Percentiles rank a stretch among this genome's conserved stretches.
phyloP scores from a whole-genome alignment of 495 filamentous ascomycete genomes.

The Letharia columbiana region DNA sequence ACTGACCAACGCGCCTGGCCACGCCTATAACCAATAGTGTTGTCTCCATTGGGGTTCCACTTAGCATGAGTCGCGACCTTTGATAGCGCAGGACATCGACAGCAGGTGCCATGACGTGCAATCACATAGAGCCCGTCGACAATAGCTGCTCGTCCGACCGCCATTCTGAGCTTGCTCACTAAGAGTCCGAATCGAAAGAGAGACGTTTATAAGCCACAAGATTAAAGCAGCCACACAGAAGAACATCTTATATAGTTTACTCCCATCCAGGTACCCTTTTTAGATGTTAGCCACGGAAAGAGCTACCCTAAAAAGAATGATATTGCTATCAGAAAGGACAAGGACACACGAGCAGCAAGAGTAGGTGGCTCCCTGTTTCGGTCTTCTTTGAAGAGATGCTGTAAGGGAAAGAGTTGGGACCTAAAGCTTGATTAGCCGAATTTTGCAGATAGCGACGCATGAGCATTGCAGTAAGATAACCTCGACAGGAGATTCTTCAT shows the following conservation, averaged over 20 bases:
- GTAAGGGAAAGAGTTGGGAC: background rate
- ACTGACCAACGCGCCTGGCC: no score
- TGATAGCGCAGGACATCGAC: background rate
- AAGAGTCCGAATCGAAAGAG: no score
- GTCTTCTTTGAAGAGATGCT: background rate
- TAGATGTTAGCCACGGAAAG: no score
- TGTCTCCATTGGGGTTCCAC: no score
- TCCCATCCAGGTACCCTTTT: no score
- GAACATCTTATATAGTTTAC: no score
- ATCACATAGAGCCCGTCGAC: background rate
- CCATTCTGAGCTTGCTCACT: background rate
- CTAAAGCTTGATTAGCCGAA: background rate
- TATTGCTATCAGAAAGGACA: no score
- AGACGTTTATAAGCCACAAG: no score
- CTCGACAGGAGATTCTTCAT: background rate
- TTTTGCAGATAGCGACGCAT: background rate
- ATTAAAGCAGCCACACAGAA: no score
- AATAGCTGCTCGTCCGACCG: background rate
- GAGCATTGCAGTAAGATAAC: background rate
- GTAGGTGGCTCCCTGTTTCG: background rate
- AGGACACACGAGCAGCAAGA: background rate
- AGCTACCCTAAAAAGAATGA: no score
- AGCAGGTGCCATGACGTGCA: background rate
- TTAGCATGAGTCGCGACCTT: background rate
- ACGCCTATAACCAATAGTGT: no score